These are phyloP conservation scores for Lachancea nothofagi DNA, from an alignment of 805 yeast genomes.

Conservation along the genomic window DNA sequence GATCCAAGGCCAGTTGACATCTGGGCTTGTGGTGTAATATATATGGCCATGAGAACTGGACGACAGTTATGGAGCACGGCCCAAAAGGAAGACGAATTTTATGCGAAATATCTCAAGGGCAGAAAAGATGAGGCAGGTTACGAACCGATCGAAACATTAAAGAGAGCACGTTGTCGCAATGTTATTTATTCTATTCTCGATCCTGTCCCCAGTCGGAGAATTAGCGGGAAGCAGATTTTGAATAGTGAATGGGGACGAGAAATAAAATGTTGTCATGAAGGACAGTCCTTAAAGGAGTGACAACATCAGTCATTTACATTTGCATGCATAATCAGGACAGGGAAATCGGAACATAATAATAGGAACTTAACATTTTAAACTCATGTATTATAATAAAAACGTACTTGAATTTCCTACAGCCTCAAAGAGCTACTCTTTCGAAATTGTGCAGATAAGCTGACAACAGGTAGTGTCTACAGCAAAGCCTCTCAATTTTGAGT, in stretches of 20 bases:
- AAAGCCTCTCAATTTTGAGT: no score
- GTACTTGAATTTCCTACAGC: no score
- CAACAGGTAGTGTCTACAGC: no score
- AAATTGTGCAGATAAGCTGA: neutral
- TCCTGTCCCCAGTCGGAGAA: conserved; percentile 82
- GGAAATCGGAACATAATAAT: no score
- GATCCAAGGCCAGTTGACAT: conserved; percentile 81
- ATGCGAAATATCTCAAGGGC: conserved; percentile 63
- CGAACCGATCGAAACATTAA: conserved; percentile 81
- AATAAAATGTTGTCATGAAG: conserved; percentile 72
- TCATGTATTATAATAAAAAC: conserved; percentile 1
- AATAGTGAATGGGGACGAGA: conserved; percentile 96
- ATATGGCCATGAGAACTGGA: conserved; percentile 93
- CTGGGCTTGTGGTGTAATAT: conserved; percentile 92
- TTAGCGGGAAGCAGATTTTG: conserved; percentile 80
- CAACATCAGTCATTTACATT: neutral
- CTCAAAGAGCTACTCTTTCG: no score
- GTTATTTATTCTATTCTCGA: conserved; percentile 91
- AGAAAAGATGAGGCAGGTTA: conserved; percentile 82
- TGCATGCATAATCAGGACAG: neutral
- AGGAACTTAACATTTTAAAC: neutral
- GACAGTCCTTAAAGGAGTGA: conserved; percentile 26
- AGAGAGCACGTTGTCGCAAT: conserved; percentile 84
- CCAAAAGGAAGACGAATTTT: conserved; percentile 73
- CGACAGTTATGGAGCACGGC: conserved; percentile 90